Conservation (phyloP, 2,329 filamentous ascomycete species). For the Pseudofabraea citricarpa region DNA sequence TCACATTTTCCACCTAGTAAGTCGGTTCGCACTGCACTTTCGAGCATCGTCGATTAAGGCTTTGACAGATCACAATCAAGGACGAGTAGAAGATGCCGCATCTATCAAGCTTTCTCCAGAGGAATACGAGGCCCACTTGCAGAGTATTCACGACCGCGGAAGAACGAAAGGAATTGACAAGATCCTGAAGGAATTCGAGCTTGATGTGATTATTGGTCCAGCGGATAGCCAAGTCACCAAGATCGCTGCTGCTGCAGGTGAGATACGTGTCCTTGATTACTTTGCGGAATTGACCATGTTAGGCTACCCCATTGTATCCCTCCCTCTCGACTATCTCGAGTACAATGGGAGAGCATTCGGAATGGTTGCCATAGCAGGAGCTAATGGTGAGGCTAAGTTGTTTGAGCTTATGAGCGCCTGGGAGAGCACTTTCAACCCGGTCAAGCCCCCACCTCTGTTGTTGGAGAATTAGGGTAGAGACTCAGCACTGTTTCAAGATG, state of each 20-base stretch:
- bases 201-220: constrained; percentile 16
- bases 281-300: neutral
- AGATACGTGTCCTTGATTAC: neutral
- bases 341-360: constrained; percentile 23
- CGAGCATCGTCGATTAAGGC: too few relatives aligned
- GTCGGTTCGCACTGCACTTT: too few relatives aligned
- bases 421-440: constrained; percentile 6
- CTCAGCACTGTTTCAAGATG: neutral
- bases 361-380: constrained; percentile 21
- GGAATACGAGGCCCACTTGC: too few relatives aligned
- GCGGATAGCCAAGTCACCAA: constrained; percentile 15
- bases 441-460: neutral
- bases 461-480: neutral
- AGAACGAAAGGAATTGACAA: constrained; percentile 10
- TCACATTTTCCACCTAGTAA: too few relatives aligned
- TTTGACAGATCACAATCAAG: too few relatives aligned
- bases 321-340: constrained; percentile 19
- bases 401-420: constrained; percentile 20
- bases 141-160: too few relatives aligned
- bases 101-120: too few relatives aligned
- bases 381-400: constrained; percentile 14
- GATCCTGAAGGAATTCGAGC: constrained; percentile 6
- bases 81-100: too few relatives aligned
- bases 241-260: constrained; percentile 18
- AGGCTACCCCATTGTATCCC: constrained; percentile 24